phyloP scores from a whole-genome alignment of 352 stramenopile species.

The Phytophthora macrochlamydospora region DNA sequence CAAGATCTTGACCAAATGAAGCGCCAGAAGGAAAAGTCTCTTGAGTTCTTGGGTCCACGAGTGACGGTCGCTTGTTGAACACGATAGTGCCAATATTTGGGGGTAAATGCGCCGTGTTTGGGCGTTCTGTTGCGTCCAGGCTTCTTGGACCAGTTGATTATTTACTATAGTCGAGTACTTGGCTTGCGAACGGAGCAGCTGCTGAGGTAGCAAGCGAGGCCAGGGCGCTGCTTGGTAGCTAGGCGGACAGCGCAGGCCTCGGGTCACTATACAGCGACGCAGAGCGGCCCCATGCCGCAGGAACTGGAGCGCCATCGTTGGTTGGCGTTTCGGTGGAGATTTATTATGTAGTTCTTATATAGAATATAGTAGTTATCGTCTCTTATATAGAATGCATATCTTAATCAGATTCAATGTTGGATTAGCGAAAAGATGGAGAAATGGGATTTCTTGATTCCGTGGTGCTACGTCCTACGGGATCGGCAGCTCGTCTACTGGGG shows the following conservation, averaged over 20 bases:
- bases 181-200: slow-evolving; percentile 23
- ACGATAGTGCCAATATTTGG: slow-evolving; percentile 30
- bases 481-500: too few relatives aligned
- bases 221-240: slow-evolving; percentile 1
- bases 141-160: slow-evolving; percentile 20
- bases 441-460: too few relatives aligned
- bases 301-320: slow-evolving; percentile 11
- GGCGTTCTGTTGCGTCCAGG: slow-evolving; percentile 22
- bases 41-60: slow-evolving; percentile 43
- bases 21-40: slow-evolving; percentile 47
- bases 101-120: slow-evolving; percentile 30
- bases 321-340: neutral
- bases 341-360: neutral
- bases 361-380: neutral
- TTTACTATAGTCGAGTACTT: slow-evolving; percentile 3
- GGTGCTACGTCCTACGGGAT: too few relatives aligned
- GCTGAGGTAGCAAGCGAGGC: slow-evolving; percentile 24
- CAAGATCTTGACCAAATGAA: slow-evolving; percentile 71
- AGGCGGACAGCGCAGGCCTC: slow-evolving; percentile 2
- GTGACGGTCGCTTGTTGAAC: slow-evolving; percentile 5
- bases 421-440: neutral
- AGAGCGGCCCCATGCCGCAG: slow-evolving; percentile 6
- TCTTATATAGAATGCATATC: neutral
- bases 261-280: neutral
- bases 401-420: neutral